phyloP scores from a whole-genome alignment of 331 rosid species.

The Quercus lobata region DNA sequence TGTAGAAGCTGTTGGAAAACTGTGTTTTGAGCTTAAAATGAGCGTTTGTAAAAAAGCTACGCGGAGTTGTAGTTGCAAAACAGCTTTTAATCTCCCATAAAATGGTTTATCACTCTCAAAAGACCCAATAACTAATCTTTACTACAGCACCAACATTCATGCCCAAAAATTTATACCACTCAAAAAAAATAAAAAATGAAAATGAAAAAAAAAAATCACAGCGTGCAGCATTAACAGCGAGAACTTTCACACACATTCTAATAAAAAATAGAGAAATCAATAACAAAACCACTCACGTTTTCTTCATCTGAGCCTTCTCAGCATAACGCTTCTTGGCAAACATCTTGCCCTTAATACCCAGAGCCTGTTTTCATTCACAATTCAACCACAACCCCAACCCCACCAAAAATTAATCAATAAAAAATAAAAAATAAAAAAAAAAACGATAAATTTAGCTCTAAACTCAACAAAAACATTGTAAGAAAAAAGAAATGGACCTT shows the following conservation, averaged over 20 bases:
- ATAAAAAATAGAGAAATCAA: neutral
- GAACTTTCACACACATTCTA: neutral
- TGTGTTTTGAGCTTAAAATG: no score
- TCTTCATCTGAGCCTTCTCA: constrained; percentile 86
- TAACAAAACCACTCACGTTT: constrained; percentile 52
- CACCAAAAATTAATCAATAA: no score
- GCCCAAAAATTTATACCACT: no score
- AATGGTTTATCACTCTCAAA: no score
- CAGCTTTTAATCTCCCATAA: no score
- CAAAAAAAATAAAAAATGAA: neutral
- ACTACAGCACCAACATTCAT: neutral
- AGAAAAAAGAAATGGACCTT: constrained; percentile 34
- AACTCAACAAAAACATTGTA: neutral
- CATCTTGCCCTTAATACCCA: constrained; percentile 88
- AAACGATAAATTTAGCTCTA: neutral
- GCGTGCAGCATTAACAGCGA: neutral
- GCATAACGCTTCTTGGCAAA: constrained; percentile 86
- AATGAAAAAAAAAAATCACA: neutral
- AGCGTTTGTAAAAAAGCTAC: no score
- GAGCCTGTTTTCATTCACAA: constrained; percentile 36
- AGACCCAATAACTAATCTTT: neutral
- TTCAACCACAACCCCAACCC: neutral
- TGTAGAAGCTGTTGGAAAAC: no score
- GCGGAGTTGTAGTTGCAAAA: no score
- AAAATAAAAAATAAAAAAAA: neutral